These are phyloP conservation scores for Aspergillus nanangensis DNA, from an alignment of 495 filamentous ascomycete genomes.

Conservation along the genomic window DNA sequence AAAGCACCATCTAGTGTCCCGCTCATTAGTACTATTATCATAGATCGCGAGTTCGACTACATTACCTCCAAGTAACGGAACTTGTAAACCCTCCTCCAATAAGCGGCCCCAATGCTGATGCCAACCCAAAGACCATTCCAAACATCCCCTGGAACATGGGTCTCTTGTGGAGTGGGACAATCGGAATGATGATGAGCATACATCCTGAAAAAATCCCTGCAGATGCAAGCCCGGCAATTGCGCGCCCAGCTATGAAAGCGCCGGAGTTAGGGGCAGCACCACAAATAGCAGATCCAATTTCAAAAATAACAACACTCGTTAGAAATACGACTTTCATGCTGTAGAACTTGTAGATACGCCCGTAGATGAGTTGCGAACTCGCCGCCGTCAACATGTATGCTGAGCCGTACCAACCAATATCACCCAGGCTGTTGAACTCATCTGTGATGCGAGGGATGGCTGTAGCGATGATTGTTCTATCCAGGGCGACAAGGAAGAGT, in stretches of 20 bases:
- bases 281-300: conserved; percentile 67
- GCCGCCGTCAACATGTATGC: conserved; percentile 42
- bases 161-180: conserved; percentile 49
- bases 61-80: conserved; percentile 21
- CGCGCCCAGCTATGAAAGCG: conserved; percentile 72
- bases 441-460: conserved; percentile 23
- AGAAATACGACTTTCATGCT: conserved; percentile 35
- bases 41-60: conserved; percentile 4
- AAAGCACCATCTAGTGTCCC: conserved; percentile 55
- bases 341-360: conserved; percentile 34
- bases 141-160: conserved; percentile 45
- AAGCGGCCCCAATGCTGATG: conserved; percentile 44
- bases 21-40: conserved; percentile 15
- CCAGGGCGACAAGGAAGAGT: conserved; percentile 54
- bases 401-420: conserved; percentile 50
- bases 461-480: conserved; percentile 20
- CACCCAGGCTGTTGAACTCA: conserved; percentile 18
- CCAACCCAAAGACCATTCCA: conserved; percentile 47
- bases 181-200: conserved; percentile 51
- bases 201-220: conserved; percentile 55
- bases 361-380: conserved; percentile 41
- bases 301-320: conserved; percentile 47
- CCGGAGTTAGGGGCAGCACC: conserved; percentile 64
- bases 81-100: conserved; percentile 25
- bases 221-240: conserved; percentile 70